Evolutionary conservation across 257 asterid genomes (phyloP).

Genomic region (Ilex asprella): DNA sequence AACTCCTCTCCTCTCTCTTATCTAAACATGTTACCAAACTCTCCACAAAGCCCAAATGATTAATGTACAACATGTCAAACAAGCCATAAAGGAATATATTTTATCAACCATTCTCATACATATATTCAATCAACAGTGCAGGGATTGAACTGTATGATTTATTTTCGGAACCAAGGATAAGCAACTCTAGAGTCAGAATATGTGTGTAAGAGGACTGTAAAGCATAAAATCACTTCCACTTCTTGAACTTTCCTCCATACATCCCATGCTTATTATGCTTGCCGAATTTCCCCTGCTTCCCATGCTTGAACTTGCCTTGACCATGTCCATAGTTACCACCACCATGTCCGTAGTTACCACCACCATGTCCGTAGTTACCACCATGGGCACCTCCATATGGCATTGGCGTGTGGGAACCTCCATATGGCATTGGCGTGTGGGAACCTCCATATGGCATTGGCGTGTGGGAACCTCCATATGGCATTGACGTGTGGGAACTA

Average conservation of each 20-base stretch:
- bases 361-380: conserved; percentile 29
- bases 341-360: conserved; percentile 44
- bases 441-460: too few relatives aligned
- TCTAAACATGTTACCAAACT: too few relatives aligned
- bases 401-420: too few relatives aligned
- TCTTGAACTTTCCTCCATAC: conserved; percentile 64
- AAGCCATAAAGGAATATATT: neutral
- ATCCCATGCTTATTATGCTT: conserved; percentile 53
- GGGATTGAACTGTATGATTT: neutral
- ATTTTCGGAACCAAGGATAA: neutral
- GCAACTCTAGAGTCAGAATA: neutral
- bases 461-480: conserved; percentile 1
- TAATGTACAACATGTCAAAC: neutral
- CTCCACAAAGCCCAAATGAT: too few relatives aligned
- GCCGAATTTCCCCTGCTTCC: conserved; percentile 44
- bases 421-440: too few relatives aligned
- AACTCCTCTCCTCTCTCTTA: too few relatives aligned
- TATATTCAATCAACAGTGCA: neutral
- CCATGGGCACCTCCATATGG: conserved; percentile 11
- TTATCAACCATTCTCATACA: neutral
- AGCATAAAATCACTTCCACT: conserved; percentile 63
- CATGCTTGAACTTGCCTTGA: conserved; percentile 27
- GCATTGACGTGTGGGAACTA: neutral
- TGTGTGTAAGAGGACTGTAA: too few relatives aligned
- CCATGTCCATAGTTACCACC: conserved; percentile 43